Evolutionary conservation across 208 protist species (phyloP).

Genomic region (Borovskyia barvae): DNA sequence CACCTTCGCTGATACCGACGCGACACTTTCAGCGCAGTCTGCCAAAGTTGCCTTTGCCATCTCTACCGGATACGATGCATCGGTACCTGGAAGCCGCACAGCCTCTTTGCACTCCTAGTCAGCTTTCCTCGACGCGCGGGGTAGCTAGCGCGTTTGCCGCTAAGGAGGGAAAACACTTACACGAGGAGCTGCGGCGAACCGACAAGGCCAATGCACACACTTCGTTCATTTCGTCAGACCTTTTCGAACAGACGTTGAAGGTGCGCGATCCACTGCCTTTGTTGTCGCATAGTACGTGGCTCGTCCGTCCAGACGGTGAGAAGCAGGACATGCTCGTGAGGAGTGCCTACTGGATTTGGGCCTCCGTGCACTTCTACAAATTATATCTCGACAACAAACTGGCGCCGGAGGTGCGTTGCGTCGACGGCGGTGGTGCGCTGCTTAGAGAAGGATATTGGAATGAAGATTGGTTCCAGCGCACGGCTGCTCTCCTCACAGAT

Average conservation of each 20-base stretch:
- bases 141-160: conserved; percentile 52
- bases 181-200: conserved; percentile 70
- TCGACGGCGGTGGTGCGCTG: neutral
- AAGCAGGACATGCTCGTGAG: conserved; percentile 65
- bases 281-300: conserved; percentile 47
- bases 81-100: conserved; percentile 51
- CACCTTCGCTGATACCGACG: conserved; percentile 49
- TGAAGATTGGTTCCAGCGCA: conserved; percentile 83
- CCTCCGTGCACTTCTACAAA: conserved; percentile 70
- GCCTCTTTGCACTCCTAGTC: conserved; percentile 49
- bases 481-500: conserved; percentile 57
- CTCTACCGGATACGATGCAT: conserved; percentile 45
- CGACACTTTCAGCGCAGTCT: conserved; percentile 83
- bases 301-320: conserved; percentile 52
- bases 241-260: conserved; percentile 62
- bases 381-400: conserved; percentile 73
- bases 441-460: conserved; percentile 38
- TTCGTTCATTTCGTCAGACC: conserved; percentile 81
- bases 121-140: conserved; percentile 34
- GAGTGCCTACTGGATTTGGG: conserved; percentile 72
- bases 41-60: conserved; percentile 71
- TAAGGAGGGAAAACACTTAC: conserved; percentile 45
- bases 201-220: conserved; percentile 85
- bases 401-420: conserved; percentile 57
- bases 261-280: conserved; percentile 68